These are phyloP conservation scores for Chlamydomonas reinhardtii DNA, from an alignment of 163 green algal genomes.

Conservation along the genomic window DNA sequence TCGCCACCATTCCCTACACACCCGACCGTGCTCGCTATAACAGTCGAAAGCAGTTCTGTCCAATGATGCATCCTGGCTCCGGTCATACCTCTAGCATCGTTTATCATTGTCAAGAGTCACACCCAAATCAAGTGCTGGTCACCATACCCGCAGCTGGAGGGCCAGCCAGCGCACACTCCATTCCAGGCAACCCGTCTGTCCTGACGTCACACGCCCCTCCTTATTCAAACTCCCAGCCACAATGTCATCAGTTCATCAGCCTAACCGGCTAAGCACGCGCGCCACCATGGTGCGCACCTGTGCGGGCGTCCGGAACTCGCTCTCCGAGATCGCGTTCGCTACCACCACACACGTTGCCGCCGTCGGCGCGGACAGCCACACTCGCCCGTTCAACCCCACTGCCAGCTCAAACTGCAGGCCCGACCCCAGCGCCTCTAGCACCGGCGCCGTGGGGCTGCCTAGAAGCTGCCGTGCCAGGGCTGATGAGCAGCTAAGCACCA, in stretches of 20 bases:
- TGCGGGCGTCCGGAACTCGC: conserved; percentile 50
- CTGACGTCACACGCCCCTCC: background rate
- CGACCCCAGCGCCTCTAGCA: conserved; percentile 75
- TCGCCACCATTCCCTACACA: too few relatives aligned
- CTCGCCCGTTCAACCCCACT: conserved; percentile 86
- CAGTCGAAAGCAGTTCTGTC: too few relatives aligned
- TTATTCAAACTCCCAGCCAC: too few relatives aligned
- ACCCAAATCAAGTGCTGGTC: too few relatives aligned
- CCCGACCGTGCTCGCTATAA: too few relatives aligned
- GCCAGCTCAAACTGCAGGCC: conserved; percentile 86
- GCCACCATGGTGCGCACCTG: conserved; percentile 44
- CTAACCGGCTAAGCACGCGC: conserved; percentile 27
- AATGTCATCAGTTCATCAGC: background rate
- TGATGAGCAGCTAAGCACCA: conserved; percentile 62
- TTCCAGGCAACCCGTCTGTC: too few relatives aligned
- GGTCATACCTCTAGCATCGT: too few relatives aligned
- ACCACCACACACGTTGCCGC: conserved; percentile 62
- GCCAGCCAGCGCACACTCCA: too few relatives aligned
- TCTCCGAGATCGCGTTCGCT: conserved; percentile 62
- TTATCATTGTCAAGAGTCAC: too few relatives aligned
- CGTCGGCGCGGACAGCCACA: conserved; percentile 76
- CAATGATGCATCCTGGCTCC: too few relatives aligned
- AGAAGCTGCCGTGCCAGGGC: conserved; percentile 74
- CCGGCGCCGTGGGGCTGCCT: conserved; percentile 59
- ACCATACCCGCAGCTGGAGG: too few relatives aligned